Base-by-base conservation (phyloP, 129 eudicot genomes). In the Sambucus nigra region DNA sequence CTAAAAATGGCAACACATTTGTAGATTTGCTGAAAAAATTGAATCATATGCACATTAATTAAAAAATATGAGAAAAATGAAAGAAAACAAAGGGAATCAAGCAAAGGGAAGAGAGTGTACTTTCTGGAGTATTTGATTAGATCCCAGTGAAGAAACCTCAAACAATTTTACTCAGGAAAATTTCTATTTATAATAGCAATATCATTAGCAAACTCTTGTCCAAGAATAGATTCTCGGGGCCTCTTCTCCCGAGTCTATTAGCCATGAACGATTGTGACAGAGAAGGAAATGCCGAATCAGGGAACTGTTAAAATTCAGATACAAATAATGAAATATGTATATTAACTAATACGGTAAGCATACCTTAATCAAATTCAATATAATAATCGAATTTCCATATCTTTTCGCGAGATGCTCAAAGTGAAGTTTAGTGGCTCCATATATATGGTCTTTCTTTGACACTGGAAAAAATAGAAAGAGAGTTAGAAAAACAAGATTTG, bases 61-160 rank as follows among this genome's bases (percentile, higher is more conserved):
- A 40, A 14, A 25, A 15, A 27, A 1, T 3, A 28, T 25, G 11
- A 40, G 55, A 33, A 5, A 32, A 47, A n/a, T 10, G n/a, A 53
- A 66, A 27, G 5, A 52, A 41, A 26, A 51, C 17, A 26, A 19
- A 45, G 17, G 55, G 51, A 26, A 25, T 7, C 13, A 28, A n/a
- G n/a, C n/a, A 49, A 13, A 24, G 33, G 25, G 15, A 42, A 29
- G 55, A 35, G n/a, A 66, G 16, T 45, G 28, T 70, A 89, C 97
- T 75, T 79, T 80, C 80, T 81, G 40, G 93, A 79, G 63, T 76
- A 66, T 73, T 87, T 92, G 65, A 77, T 82, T 61, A 92, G 76
- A 77, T 92, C 99, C 94, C 93, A 87, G 55, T 87, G 95, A 41
- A 84, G 77, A 64, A 92, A 92, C 82, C 75, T 92, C 63, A 92